These are phyloP conservation scores for Aspergillus nomiae DNA, from an alignment of 2,329 filamentous ascomycete species.

Conservation along the genomic window DNA sequence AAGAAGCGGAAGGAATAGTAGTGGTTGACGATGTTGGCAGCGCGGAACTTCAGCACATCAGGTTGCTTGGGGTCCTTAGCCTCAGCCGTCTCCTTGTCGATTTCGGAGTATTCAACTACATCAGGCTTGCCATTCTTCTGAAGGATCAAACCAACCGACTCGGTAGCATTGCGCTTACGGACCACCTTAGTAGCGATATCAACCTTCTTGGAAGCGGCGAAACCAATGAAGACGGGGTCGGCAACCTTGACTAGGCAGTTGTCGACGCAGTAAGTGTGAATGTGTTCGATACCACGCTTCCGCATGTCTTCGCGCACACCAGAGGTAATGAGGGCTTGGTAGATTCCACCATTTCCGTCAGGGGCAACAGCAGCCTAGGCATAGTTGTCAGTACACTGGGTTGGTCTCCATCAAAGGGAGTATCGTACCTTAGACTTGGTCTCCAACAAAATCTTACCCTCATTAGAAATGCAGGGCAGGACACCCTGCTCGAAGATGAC, in stretches of 20 bases:
- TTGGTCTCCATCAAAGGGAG: neutral
- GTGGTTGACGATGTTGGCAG: slow-evolving; percentile 99
- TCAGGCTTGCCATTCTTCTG: slow-evolving; percentile 95
- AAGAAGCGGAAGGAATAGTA: slow-evolving; percentile 97
- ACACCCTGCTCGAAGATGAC: slow-evolving; percentile 96
- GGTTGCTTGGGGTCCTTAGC: slow-evolving; percentile 80
- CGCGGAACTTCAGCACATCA: slow-evolving; percentile 88
- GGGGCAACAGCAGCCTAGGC: slow-evolving; percentile 80
- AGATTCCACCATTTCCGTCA: slow-evolving; percentile 95
- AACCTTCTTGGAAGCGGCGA: slow-evolving; percentile 82
- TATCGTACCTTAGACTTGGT: slow-evolving; percentile 71
- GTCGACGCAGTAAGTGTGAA: slow-evolving; percentile 97
- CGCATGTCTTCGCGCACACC: slow-evolving; percentile 85
- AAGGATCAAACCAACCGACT: slow-evolving; percentile 92
- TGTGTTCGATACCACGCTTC: slow-evolving; percentile 85
- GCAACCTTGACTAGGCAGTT: slow-evolving; percentile 99
- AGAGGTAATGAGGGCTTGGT: slow-evolving; percentile 81
- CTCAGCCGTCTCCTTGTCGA: slow-evolving; percentile 84
- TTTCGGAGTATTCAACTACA: slow-evolving; percentile 98
- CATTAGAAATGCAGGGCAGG: slow-evolving; percentile 93
- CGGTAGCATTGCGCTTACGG: slow-evolving; percentile 93
- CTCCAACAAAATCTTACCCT: slow-evolving; percentile 95
- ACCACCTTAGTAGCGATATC: slow-evolving; percentile 99
- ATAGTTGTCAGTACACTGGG: neutral
- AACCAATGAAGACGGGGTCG: slow-evolving; percentile 93